Base-by-base conservation (phyloP, 176 grass and related monocot genomes). In the Triticum dicoccoides region DNA sequence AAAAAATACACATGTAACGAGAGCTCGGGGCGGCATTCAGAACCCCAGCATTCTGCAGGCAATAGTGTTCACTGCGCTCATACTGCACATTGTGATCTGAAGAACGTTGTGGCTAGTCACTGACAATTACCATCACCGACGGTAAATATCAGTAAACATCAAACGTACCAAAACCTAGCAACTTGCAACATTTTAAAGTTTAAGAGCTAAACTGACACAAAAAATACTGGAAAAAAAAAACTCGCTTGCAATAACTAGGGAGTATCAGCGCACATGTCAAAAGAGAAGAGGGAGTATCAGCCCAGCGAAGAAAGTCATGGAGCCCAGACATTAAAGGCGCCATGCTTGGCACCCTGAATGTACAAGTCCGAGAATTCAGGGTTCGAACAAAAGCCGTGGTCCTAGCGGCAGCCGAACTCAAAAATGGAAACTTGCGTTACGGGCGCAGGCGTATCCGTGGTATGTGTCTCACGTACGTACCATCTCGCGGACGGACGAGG, bases 361-460 rank as follows among this genome's bases (percentile, higher is more conserved):
- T 25, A 25, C 25, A n/a, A 21, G 7, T 4, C 6, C 3, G 3
- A 24, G 41, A 78, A 14, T 30, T 61, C 33, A 35, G 52, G 38
- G 68, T 8, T 18, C 20, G 4, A n/a, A 25, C 2, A 25, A 6
- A 74, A 45, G 44, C 3, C 2, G 47, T 17, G 59, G 67, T 61
- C 67, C 80, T 23, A 72, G 65, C 78, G 42, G 42, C 79, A 24
- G 33, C 2, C 25, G 32, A 73, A 65, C 65, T 21, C 9, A 51
- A 32, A 76, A 76, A 51, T 23, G 68, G 58, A 76, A 84, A 87
- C 44, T 44, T 66, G 69, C 45, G 42, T 21, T 65, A 69, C 45
- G 24, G 29, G 33, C 62, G 13, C 2, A 52, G 11, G 30, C 45
- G 45, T 49, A 54, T 6, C 51, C 51, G 14, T 54, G 18, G 18